Conservation (phyloP, 2,329 filamentous ascomycete species). For the Hypomyces perniciosus region DNA sequence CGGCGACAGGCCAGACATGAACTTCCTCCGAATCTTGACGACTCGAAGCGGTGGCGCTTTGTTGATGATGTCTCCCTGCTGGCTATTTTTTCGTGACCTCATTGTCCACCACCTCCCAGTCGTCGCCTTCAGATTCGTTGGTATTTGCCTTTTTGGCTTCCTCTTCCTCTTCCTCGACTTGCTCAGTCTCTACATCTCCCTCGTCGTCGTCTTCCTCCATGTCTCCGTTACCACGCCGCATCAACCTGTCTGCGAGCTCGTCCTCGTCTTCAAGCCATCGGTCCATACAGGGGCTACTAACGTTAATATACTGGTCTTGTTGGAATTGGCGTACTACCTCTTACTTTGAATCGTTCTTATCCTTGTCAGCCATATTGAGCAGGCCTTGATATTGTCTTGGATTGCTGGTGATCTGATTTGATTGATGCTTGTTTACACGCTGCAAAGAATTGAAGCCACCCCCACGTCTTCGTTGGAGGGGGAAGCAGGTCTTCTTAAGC, state of each 20-base stretch:
- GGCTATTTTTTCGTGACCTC: not conserved
- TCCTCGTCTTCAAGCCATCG: not conserved
- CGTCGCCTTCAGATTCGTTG: not conserved
- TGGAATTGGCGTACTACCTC: not conserved
- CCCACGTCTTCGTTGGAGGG: not conserved
- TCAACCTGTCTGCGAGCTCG: not conserved
- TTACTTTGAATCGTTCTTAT: not conserved
- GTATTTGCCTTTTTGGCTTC: too few species aligned
- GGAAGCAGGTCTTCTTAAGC: constrained; percentile 2
- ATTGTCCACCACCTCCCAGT: not conserved
- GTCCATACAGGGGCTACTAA: not conserved
- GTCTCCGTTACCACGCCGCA: not conserved
- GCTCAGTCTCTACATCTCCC: not conserved
- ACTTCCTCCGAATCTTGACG: not conserved
- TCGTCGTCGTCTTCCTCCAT: not conserved
- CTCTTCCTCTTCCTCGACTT: too few species aligned
- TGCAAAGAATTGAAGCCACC: not conserved
- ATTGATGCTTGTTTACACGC: not conserved
- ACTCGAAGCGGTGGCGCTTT: not conserved
- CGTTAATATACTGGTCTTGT: not conserved
- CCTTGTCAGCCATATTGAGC: not conserved
- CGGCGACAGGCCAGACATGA: not conserved
- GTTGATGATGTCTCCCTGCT: not conserved
- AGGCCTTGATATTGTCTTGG: not conserved
- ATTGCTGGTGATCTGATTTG: not conserved